Evolutionary conservation across 495 filamentous ascomycete genomes (phyloP), one percentile per base, ranked within the genome.

Genomic region (Tuber aestivum): DNA sequence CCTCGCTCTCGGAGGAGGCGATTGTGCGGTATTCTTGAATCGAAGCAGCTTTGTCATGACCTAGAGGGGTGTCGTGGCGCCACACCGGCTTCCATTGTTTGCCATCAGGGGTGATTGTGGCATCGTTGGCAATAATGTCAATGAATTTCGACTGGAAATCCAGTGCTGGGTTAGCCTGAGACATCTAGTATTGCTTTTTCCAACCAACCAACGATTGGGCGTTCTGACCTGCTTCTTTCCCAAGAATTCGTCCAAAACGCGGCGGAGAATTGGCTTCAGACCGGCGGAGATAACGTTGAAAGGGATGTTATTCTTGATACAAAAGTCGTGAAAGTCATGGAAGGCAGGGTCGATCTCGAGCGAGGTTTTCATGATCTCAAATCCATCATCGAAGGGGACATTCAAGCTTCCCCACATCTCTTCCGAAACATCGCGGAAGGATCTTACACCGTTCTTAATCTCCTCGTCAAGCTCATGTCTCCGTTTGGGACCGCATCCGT

Each of bases 241-340:
- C 7, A 92, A 82, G 83, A 91, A 92, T 2, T 86, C 85, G 75
- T 92, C 89, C 45, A 93, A 83, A 4, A 92, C 90, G 70, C 85
- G 85, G 37, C 89, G 80, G 16, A 92, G 81, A 44, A 92, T 86
- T 0, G 91, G 91, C 81, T 92, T 92, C 9, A 93, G 82, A 0
- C 91, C 91, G 1, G 91, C 91, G 70, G 89, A 91, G 80, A 93
- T 93, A 69, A 92, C 87, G 79, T 92, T 91, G 84, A 92, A 93
- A 3, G 89, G 89, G 75, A 92, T 92, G 5, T 87, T 84, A 73
- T 92, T 89, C 44, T 84, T 84, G 42, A 89, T 76, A 83, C 91
- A 92, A 84, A 89, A 92, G 73, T 87, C 69, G 83, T 92, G 90
- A 84, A 93, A 93, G 45, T 85, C 86, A 21, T 85, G 84, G 84